Evolutionary conservation across 768 basidiomycete genomes (phyloP), one percentile per base, ranked within the genome.

Genomic region (Boletus huronensis): DNA sequence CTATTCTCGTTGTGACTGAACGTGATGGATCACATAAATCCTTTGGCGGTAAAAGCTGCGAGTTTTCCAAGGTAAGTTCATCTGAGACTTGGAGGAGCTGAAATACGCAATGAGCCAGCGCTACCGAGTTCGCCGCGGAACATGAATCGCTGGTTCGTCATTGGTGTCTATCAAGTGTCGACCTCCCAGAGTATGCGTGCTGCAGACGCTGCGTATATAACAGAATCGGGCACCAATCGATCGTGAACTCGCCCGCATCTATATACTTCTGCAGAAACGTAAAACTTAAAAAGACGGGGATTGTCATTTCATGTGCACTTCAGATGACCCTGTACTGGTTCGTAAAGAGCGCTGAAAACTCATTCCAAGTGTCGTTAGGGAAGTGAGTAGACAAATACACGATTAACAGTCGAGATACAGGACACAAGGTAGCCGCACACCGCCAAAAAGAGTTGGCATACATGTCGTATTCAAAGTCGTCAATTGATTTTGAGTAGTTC

Each of bases 401-500:
- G 43, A 55, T 65, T 58, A 52, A 56, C 48, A 49, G 21, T 65
- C 50, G 62, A 63, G 45, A 58, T 56, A 66, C 59, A 65, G 42
- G 50, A 69, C 53, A 72, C 44, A 68, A 48, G 46, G 50, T 53
- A 67, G 52, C 41, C 59, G 57, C 48, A 63, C 43, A 58, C 42
- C 43, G 50, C 50, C 35, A 43, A 44, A 59, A 52, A 48, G 48
- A 51, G 48, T 43, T 25, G 56, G 58, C 61, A 47, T 71, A 67
- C 54, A 64, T 35, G 48, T 62, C 43, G 57, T 21, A 48, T 58
- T 48, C 44, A 51, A 55, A 21, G 38, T 59, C 48, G 50, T 72
- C 66, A 75, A 63, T 75, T 84, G 75, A 93, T 91, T 69, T 80
- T 76, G 54, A 93, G 57, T 45, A 95, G 77, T 73, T 94, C 89